Evolutionary conservation across 2,329 filamentous ascomycete species (phyloP).

Genomic region (Onygena corvina): DNA sequence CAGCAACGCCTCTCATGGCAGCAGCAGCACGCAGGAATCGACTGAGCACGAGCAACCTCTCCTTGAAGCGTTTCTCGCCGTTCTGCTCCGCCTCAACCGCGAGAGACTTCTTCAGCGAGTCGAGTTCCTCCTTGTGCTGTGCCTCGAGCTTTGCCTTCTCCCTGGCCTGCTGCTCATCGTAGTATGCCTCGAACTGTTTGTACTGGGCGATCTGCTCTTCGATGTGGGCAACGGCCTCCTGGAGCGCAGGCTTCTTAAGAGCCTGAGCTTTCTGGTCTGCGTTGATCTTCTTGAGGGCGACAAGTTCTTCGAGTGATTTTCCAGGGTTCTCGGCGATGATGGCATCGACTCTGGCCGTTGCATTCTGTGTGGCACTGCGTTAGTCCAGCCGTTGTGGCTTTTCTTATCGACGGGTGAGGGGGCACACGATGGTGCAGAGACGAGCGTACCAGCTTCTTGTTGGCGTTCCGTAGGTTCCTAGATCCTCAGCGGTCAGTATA

Average conservation of each 20-base stretch:
- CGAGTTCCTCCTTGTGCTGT: constrained; percentile 45
- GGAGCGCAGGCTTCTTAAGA: constrained; percentile 50
- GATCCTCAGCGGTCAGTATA: constrained; percentile 9
- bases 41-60: constrained; percentile 47
- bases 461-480: constrained; percentile 80
- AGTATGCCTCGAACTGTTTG: constrained; percentile 48
- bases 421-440: neutral
- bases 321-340: constrained; percentile 50
- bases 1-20: constrained; percentile 46
- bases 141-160: constrained; percentile 47
- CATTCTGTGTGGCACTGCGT: constrained; percentile 35
- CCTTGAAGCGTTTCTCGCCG: constrained; percentile 38
- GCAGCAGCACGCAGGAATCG: constrained; percentile 53
- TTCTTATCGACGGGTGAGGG: neutral
- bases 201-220: constrained; percentile 51
- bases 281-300: constrained; percentile 52
- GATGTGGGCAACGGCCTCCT: constrained; percentile 43
- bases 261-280: constrained; percentile 51
- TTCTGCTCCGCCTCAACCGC: constrained; percentile 39
- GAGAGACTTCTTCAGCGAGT: constrained; percentile 40
- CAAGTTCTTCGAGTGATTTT: constrained; percentile 50
- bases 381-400: neutral
- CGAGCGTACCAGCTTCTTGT: constrained; percentile 77
- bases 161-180: constrained; percentile 43
- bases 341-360: constrained; percentile 48